Evolutionary conservation across 129 eudicot genomes (phyloP), one percentile per base, ranked within the genome.

Genomic region (Flaveria sonorensis): DNA sequence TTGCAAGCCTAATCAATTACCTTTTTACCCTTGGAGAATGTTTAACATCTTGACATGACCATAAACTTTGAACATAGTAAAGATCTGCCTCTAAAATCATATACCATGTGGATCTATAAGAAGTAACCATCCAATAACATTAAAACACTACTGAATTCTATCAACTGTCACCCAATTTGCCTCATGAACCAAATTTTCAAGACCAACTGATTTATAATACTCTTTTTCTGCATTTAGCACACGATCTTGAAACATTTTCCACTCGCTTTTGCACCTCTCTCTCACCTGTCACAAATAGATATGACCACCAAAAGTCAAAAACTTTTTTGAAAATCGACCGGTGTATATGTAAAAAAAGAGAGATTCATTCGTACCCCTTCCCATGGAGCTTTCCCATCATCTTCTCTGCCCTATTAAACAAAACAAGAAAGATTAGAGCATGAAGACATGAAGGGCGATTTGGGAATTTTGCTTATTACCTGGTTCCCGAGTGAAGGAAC

Each of bases 401-500:
- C 80, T 59, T 78, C 78, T 46, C 56, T 71, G 10, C 89, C 97
- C 96, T 89, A 72, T 48, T 43, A 63, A 75, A 60, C 8, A 36
- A 51, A 66, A 42, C n/a, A 68, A 50, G 12, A 72, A 39, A 10
- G 28, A 70, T 79, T 72, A 14, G 23, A 73, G 51, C 46, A 64
- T 21, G 61, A 42, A 56, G n/a, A 11, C n/a, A 40, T 0, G 43
- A 80, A 24, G 62, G 60, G 70, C 15, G 67, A 67, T 55, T 30
- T 28, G 8, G 79, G 59, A 57, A 65, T 67, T 28, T 59, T 69
- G 76, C 51, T 65, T 24, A 24, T 51, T 82, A 93, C 98, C 96
- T 93, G 96, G 79, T 81, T 85, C 56, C 96, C 96, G 8, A 93
- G 87, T 56, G 98, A 90, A 69, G 98, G 98, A 74, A 93, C 77